Percentiles rank a stretch among this genome's conserved stretches.
Conservation (phyloP, 2,329 filamentous ascomycete genomes). For the Myriosclerotinia duriaeana region DNA sequence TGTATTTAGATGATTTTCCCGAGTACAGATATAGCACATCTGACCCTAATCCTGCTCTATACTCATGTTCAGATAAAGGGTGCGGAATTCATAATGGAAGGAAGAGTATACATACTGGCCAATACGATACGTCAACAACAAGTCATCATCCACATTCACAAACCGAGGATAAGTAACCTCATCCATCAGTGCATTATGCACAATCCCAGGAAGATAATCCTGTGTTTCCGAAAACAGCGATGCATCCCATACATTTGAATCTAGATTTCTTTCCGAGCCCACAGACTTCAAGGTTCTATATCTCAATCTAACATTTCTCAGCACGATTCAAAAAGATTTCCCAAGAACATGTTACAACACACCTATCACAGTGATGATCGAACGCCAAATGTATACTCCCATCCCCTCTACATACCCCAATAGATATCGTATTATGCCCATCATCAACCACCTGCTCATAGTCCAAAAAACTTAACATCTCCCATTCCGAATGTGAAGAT, state of each 20-base stretch:
- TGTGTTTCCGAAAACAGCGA: constrained; percentile 30
- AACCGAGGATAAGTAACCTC: constrained; percentile 37
- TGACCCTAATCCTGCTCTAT: constrained; percentile 35
- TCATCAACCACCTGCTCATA: constrained; percentile 34
- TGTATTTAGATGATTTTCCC: constrained; percentile 29
- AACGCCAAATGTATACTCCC: constrained; percentile 35
- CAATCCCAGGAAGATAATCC: constrained; percentile 31
- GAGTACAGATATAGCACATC: constrained; percentile 34
- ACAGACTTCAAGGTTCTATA: constrained; percentile 28
- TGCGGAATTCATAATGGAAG: neutral
- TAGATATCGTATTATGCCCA: constrained; percentile 35
- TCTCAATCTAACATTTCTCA: constrained; percentile 27
- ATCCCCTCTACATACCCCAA: constrained; percentile 34
- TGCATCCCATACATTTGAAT: constrained; percentile 26
- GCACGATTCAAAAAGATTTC: neutral
- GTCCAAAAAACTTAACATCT: constrained; percentile 31
- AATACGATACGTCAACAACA: constrained; percentile 35
- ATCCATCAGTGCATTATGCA: constrained; percentile 27
- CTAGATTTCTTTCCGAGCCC: neutral
- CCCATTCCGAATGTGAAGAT: constrained; percentile 25
- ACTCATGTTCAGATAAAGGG: neutral
- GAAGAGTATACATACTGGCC: constrained; percentile 32
- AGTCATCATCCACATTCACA: constrained; percentile 31
- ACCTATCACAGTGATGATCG: constrained; percentile 36
- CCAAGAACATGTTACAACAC: constrained; percentile 11